A percentile compares a stretch with the other conserved stretches of the same genome.
These are phyloP conservation scores for Panaeolus papilionaceus DNA, from an alignment of 768 basidiomycete genomes.

Conservation along the genomic window DNA sequence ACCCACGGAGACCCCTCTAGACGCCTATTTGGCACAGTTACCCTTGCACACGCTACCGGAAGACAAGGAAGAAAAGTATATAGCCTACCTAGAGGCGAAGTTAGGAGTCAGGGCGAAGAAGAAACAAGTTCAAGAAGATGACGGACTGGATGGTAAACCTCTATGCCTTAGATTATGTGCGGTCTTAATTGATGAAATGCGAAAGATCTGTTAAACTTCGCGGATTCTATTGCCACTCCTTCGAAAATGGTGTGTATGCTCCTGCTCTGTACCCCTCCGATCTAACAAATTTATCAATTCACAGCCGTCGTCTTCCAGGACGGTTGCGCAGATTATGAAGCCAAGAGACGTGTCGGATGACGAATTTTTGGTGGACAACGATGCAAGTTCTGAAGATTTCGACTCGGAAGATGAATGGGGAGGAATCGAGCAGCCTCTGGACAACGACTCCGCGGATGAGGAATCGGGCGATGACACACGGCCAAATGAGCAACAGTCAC, in stretches of 20 bases:
- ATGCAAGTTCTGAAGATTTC: slow-evolving; percentile 24
- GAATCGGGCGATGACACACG: background rate
- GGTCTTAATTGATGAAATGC: background rate
- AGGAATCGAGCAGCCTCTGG: slow-evolving; percentile 32
- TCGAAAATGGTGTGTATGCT: slow-evolving; percentile 21
- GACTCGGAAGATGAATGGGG: slow-evolving; percentile 42
- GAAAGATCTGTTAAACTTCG: slow-evolving; percentile 61
- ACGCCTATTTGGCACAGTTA: background rate
- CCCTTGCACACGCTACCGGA: slow-evolving; percentile 33
- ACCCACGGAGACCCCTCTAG: background rate
- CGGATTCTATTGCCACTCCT: slow-evolving; percentile 41
- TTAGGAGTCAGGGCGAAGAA: slow-evolving; percentile 49
- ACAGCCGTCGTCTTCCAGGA: background rate
- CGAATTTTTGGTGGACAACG: slow-evolving; percentile 19
- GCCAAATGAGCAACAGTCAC: background rate
- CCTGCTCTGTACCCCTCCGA: background rate
- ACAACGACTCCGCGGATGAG: background rate
- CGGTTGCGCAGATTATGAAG: background rate
- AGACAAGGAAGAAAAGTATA: slow-evolving; percentile 83
- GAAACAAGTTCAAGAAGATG: slow-evolving; percentile 61
- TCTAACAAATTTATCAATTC: background rate
- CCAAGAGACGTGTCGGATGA: slow-evolving; percentile 31
- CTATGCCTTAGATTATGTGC: background rate
- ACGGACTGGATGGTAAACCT: slow-evolving; percentile 82
- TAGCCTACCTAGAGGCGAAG: slow-evolving; percentile 81